phyloP scores from a whole-genome alignment of 176 grass and related monocot genomes.

The Zizania latifolia region DNA sequence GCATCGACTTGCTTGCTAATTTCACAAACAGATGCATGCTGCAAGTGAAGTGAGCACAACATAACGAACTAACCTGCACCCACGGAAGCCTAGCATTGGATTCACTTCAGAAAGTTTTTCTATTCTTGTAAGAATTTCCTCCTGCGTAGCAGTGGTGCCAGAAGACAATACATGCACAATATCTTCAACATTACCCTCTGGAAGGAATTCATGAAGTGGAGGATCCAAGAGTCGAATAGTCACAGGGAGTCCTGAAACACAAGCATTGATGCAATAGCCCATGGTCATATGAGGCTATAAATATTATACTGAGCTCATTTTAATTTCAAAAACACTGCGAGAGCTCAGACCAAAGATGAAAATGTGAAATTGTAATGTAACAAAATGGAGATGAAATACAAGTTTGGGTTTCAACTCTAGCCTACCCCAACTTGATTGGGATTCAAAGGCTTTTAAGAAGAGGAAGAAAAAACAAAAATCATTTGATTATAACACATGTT shows the following conservation, averaged over 20 bases:
- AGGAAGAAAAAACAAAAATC: too few relatives aligned
- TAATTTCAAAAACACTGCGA: neutral
- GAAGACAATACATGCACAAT: conserved; percentile 68
- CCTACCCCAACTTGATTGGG: too few relatives aligned
- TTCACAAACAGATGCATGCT: neutral
- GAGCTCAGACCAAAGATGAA: neutral
- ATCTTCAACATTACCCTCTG: conserved; percentile 81
- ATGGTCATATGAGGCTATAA: neutral
- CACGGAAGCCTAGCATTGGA: conserved; percentile 98
- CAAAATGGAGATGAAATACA: too few relatives aligned
- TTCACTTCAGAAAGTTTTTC: conserved; percentile 99
- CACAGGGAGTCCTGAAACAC: conserved; percentile 73
- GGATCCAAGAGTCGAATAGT: conserved; percentile 89
- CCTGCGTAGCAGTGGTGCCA: conserved; percentile 59
- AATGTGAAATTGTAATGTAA: neutral
- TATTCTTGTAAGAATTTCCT: conserved; percentile 80
- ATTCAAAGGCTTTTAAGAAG: too few relatives aligned
- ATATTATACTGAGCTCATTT: neutral
- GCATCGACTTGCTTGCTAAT: neutral
- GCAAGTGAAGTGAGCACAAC: neutral
- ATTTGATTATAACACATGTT: neutral
- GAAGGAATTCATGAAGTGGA: conserved; percentile 94
- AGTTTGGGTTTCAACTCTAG: too few relatives aligned
- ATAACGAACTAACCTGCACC: conserved; percentile 72
- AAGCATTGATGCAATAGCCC: neutral